Base-by-base conservation (phyloP, 1,284 basidiomycete genomes). In the Apiotrichum gracile region DNA sequence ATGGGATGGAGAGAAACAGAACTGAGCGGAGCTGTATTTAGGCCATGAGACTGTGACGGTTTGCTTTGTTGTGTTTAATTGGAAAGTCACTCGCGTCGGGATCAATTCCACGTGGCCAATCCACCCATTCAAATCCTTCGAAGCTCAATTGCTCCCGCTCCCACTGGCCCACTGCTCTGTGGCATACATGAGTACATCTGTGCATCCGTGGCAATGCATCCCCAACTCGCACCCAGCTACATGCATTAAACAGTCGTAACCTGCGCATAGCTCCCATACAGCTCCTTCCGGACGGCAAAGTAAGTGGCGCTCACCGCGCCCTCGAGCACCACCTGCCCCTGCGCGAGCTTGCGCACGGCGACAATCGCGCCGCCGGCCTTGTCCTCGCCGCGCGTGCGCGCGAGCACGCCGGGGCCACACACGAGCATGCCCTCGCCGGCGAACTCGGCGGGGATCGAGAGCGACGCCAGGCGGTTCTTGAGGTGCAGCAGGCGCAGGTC, bases 371-470 rank as follows among this genome's bases (percentile, higher is more conserved):
- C 84, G 46, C 82, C 83, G 70, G 14, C 74, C 24, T 85, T 86
- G n/a, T 63, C 54, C 17, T 79, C 69, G 39, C 82, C 80, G 10
- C 29, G 21, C 17, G 78, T 71, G n/a, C 80, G 80, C 6, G 79
- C 80, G 8, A 51, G 44, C 12, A 75, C 64, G 1, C 72, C 73
- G 2, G 69, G 67, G 19, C 90, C 90, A 68, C 92, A 97, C 19
- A 97, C 82, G n/a, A 97, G 79, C 8, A 94, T 86, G 78, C 93
- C 93, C 74, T 96, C 91, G 21, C 92, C 92, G 17, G 91, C 85
- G 55, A 97, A 85, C 72, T 96, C 91, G 1, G 92, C 89, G 27
- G 88, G 85, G 45, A 97, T 84, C 6, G 85, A 85, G 4, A 90
- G 77, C 0, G 81, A 73, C 3, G 83, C 80, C 16, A 97, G 78